Evolutionary conservation across 371 early-diverging fungal genomes (phyloP), one percentile per base, ranked within the genome.

Genomic region (Mortierella sp.): DNA sequence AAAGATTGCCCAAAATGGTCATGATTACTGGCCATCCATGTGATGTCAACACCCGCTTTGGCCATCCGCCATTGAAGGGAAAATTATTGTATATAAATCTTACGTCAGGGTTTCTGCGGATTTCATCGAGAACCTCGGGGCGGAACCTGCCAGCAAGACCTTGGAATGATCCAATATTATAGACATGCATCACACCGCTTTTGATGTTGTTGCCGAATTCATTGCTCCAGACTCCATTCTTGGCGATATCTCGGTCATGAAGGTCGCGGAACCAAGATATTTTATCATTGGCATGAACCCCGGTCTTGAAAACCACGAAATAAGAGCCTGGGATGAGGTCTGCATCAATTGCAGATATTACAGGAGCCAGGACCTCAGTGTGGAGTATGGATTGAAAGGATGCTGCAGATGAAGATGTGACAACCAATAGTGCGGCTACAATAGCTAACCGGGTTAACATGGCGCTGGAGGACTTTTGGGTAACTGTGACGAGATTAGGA

Each of bases 131-230:
- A 5, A 93, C 81, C 20, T 89, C 87, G 30, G 87, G 83, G 73
- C 90, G 87, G 71, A 97, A 92, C 47, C 85, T 86, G 49, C 96
- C 97, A 5, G 95, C 81, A 75, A 96, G 95, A 20, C 97, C 98
- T 59, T 92, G 89, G 75, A 96, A 84, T 28, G 84, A 84, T 51
- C 90, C 91, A 70, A 91, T 83, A 60, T 93, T 84, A 84, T 94
- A 97, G 62, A 92, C 85, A 76, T 96, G 95, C 64, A 85, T 80
- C 67, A 97, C 87, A 63, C 91, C 92, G 47, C 72, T 60, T 8
- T 55, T 24, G 40, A 86, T 79, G 12, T 18, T 61, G 5, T 61
- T 66, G 3, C 32, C 55, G 18, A 28, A n/a, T 11, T 20, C 37
- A 37, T 52, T 26, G 35, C 64, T 80, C 66, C 72, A 68, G 24